A percentile compares a stretch with the other conserved stretches of the same genome.
phyloP scores from a whole-genome alignment of 73 alveolate species.

The Paramecium caudatum region DNA sequence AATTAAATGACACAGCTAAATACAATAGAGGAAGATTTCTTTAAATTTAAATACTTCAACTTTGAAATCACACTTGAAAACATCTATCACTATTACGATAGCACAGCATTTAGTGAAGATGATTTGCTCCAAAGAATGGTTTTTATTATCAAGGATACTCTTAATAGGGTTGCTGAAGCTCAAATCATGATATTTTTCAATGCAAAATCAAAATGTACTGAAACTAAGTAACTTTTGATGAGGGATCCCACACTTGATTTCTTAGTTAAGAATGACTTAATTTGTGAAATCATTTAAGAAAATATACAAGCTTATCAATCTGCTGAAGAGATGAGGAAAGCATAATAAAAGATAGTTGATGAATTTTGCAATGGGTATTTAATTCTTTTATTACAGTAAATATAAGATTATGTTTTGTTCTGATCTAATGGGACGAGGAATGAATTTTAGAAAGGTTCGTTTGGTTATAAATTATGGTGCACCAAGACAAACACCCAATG shows the following conservation, averaged over 20 bases:
- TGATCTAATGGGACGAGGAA: constrained; percentile 66
- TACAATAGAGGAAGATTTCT: constrained; percentile 17
- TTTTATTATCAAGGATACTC: not conserved
- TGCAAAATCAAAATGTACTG: not conserved
- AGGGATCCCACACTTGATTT: not conserved
- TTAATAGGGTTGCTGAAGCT: not conserved
- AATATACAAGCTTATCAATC: not conserved
- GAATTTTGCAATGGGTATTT: not conserved
- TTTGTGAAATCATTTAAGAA: constrained; percentile 56
- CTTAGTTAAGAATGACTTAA: not conserved
- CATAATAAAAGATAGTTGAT: constrained; percentile 2
- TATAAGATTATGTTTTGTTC: constrained; percentile 56
- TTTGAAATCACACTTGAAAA: constrained; percentile 12
- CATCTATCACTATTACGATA: constrained; percentile 59
- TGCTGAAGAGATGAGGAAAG: constrained; percentile 50
- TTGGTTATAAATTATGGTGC: constrained; percentile 47
- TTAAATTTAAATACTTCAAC: constrained; percentile 38
- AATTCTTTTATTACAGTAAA: not conserved
- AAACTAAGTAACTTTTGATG: not conserved
- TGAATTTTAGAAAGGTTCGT: constrained; percentile 63
- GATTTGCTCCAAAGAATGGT: not conserved
- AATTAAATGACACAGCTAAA: no score
- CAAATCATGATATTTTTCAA: constrained; percentile 60
- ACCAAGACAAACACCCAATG: not conserved
- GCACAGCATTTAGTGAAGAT: constrained; percentile 14